Percentiles rank a stretch among this genome's conserved stretches.
Conservation (phyloP, 2,329 filamentous ascomycete genomes). For the Xylaria sp. region DNA sequence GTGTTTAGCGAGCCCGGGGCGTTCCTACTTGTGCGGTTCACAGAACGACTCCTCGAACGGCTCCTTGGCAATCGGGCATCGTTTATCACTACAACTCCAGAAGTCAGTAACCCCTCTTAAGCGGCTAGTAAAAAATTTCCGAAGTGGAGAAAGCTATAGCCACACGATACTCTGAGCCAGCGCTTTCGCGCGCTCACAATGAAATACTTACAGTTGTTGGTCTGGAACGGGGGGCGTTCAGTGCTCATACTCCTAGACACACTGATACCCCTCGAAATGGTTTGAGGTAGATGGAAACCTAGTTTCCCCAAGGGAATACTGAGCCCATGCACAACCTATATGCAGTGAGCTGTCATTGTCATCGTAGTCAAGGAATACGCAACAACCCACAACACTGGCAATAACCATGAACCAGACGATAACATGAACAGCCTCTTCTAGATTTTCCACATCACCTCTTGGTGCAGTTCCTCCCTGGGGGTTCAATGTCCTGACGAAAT, state of each 20-base stretch:
- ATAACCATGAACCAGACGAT: slow-evolving; percentile 87
- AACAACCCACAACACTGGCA: slow-evolving; percentile 74
- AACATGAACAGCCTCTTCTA: slow-evolving; percentile 70
- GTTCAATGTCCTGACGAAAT: slow-evolving; percentile 69
- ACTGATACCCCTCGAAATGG: slow-evolving; percentile 60
- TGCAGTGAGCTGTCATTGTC: slow-evolving; percentile 3
- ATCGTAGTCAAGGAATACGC: neutral
- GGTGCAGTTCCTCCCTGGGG: slow-evolving; percentile 58
- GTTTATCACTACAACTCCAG: neutral
- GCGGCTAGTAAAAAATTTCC: neutral
- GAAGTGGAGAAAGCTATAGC: neutral
- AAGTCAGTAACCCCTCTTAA: neutral
- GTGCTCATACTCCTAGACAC: slow-evolving; percentile 31
- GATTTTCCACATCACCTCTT: slow-evolving; percentile 67
- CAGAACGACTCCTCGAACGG: slow-evolving; percentile 26
- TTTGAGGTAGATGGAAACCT: slow-evolving; percentile 66
- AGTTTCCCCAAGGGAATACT: slow-evolving; percentile 79
- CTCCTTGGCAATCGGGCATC: slow-evolving; percentile 23
- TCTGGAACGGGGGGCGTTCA: slow-evolving; percentile 31
- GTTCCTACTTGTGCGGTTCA: slow-evolving; percentile 12
- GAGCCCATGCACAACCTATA: slow-evolving; percentile 76
- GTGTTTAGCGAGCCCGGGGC: slow-evolving; percentile 28
- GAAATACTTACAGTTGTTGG: slow-evolving; percentile 17
- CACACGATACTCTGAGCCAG: neutral
- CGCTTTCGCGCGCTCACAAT: neutral